Base-by-base conservation (phyloP, 1,284 basidiomycete species). In the Quambalaria eucalypti region DNA sequence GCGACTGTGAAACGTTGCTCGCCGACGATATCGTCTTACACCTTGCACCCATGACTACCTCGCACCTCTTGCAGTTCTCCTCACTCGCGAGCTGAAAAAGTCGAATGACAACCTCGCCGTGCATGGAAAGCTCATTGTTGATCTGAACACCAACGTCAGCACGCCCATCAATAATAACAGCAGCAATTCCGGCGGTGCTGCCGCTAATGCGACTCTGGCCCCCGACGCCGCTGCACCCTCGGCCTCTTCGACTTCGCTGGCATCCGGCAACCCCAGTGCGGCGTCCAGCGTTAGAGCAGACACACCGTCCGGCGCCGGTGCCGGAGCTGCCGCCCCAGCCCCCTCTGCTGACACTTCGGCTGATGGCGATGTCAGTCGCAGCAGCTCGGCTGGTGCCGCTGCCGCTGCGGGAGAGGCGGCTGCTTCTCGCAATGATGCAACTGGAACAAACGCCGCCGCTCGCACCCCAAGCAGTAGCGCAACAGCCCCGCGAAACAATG, bases 71-170 rank as follows among this genome's bases (percentile, higher is more conserved):
- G 21, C 36, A 39, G 76, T 57, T 2, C 61, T 75, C 10, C 64
- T 75, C 38, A 75, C 73, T 46, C 66, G 73, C 47, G 73, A 75
- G 51, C 64, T 75, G 39, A 74, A 74, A 48, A 69, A 68, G 58
- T 74, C 72, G 30, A 75, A 75, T 55, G 72, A 75, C 60, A 73
- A 71, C 50, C 68, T 74, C 28, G 70, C 73, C 50, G 71, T 75
- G 7, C 73, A 75, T 57, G 73, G 73, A 48, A 75, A 75, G 62
- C 69, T 75, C 44, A 73, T 74, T 60, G 69, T 75, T 36, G 73
- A 75, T 51, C 61, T 75, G 36, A 75, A 75, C 61, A 75, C 73
- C 50, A 71, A 75, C 52, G 68, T 71, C 38, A 68, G 66, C n/a
- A 62, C 66, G 4, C 62, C 68, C 36, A 67, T 72, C 59, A 57